Conservation (phyloP, 2,329 filamentous ascomycete species). For the Aureobasidium leucospermi region DNA sequence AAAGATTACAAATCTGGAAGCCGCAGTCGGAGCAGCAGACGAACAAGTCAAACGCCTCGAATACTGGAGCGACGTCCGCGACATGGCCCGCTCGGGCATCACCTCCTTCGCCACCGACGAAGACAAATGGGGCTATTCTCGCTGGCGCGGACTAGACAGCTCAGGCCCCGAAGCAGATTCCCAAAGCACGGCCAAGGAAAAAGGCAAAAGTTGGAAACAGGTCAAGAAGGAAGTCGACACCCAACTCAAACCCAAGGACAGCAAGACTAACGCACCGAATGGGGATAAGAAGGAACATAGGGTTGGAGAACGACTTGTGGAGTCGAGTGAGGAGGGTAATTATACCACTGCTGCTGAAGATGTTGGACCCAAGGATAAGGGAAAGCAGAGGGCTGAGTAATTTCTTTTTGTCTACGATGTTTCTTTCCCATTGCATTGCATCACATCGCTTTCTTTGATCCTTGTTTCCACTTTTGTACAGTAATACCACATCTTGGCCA, state of each 20-base stretch:
- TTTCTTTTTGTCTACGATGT: no score
- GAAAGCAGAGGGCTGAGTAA: neutral
- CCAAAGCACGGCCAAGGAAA: slow-evolving; percentile 15
- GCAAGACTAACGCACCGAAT: neutral
- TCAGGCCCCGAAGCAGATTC: slow-evolving; percentile 25
- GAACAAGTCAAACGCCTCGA: slow-evolving; percentile 73
- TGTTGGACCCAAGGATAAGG: neutral
- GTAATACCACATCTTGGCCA: no score
- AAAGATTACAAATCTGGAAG: slow-evolving; percentile 61
- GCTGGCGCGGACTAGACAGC: slow-evolving; percentile 32
- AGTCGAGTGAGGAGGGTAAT: neutral
- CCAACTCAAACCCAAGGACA: neutral
- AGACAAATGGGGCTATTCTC: slow-evolving; percentile 26
- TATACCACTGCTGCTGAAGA: neutral
- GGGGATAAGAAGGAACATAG: neutral
- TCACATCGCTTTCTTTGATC: no score
- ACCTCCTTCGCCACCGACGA: slow-evolving; percentile 28
- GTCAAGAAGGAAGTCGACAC: slow-evolving; percentile 6
- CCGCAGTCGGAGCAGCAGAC: slow-evolving; percentile 68
- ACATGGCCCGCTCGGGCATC: slow-evolving; percentile 32
- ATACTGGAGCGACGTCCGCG: slow-evolving; percentile 70
- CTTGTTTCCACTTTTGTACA: no score
- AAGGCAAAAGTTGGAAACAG: slow-evolving; percentile 19
- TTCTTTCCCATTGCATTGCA: no score
- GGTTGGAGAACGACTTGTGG: neutral